A percentile compares a stretch with the other conserved stretches of the same genome.
phyloP scores from a whole-genome alignment of 2,329 filamentous ascomycete genomes.

The Annulohypoxylon truncatum region DNA sequence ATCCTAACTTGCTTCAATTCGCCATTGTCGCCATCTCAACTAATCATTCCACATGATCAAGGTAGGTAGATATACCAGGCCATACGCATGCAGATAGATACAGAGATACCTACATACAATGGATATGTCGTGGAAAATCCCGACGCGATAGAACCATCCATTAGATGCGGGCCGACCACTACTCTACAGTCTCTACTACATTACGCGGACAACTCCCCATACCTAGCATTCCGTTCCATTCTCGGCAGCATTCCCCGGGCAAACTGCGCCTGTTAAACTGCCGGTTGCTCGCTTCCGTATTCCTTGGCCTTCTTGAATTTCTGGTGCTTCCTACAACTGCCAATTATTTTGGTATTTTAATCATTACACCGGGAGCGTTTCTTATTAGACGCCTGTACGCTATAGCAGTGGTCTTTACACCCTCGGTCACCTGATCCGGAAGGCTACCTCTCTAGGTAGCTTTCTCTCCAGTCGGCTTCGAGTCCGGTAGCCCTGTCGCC shows the following conservation, averaged over 20 bases:
- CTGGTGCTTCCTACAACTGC: slow-evolving; percentile 1
- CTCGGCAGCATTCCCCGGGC: slow-evolving; percentile 27
- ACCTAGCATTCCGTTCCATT: slow-evolving; percentile 34
- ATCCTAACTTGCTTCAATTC: neutral
- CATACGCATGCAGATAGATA: neutral
- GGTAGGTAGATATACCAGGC: slow-evolving; percentile 9
- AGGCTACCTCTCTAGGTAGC: slow-evolving; percentile 27
- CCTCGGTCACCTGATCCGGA: slow-evolving; percentile 41
- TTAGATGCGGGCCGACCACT: slow-evolving; percentile 23
- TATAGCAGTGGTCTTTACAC: slow-evolving; percentile 37
- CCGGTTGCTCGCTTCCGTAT: slow-evolving; percentile 20
- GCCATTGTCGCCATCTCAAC: neutral
- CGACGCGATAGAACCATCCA: slow-evolving; percentile 17
- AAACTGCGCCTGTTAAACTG: slow-evolving; percentile 11
- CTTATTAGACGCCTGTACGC: slow-evolving; percentile 18
- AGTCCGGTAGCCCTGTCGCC: slow-evolving; percentile 41
- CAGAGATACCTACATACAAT: neutral
- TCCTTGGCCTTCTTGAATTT: slow-evolving; percentile 3
- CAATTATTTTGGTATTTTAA: slow-evolving; percentile 8
- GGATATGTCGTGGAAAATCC: slow-evolving; percentile 3
- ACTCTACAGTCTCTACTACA: slow-evolving; percentile 36
- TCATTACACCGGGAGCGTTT: slow-evolving; percentile 4
- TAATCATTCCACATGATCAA: too few relatives aligned
- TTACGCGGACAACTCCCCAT: slow-evolving; percentile 27
- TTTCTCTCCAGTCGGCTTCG: slow-evolving; percentile 13